Percentiles rank a stretch among this genome's conserved stretches.
phyloP scores from a whole-genome alignment of 169 alveolate genomes.

The Eimeria brunetti region DNA sequence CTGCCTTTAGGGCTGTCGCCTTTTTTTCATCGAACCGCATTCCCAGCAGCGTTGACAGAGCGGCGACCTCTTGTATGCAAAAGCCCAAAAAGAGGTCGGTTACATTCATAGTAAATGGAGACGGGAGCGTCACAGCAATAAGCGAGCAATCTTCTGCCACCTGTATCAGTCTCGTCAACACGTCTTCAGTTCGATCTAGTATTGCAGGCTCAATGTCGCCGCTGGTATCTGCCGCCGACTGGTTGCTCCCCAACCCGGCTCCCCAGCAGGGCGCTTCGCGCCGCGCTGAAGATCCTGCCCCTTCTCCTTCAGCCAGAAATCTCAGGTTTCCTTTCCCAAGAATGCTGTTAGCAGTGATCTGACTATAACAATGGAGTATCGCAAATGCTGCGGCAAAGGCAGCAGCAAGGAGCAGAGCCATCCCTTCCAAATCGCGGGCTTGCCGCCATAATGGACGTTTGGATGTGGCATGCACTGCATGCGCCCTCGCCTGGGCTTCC shows the following conservation, averaged over 20 bases:
- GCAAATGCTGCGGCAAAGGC: neutral
- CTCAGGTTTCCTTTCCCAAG: neutral
- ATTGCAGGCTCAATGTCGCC: neutral
- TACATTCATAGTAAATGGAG: neutral
- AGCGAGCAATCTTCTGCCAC: neutral
- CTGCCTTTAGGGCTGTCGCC: neutral
- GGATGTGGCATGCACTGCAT: neutral
- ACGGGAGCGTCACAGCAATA: neutral
- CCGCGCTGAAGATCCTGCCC: too few species aligned
- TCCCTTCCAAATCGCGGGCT: neutral
- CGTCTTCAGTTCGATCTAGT: neutral
- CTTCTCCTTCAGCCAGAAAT: neutral
- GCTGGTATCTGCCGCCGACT: neutral
- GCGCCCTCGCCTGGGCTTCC: neutral
- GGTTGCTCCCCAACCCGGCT: neutral
- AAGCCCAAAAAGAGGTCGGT: neutral
- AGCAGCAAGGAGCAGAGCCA: neutral
- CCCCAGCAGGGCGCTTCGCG: neutral
- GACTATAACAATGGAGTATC: neutral
- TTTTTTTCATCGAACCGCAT: neutral
- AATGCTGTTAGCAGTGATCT: neutral
- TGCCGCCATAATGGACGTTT: neutral
- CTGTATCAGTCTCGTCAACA: neutral
- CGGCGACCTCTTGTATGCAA: slow-evolving; percentile 11
- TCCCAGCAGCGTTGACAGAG: neutral